Evolutionary conservation across 306 rosid species (phyloP).

Genomic region (Citrullus amarus): DNA sequence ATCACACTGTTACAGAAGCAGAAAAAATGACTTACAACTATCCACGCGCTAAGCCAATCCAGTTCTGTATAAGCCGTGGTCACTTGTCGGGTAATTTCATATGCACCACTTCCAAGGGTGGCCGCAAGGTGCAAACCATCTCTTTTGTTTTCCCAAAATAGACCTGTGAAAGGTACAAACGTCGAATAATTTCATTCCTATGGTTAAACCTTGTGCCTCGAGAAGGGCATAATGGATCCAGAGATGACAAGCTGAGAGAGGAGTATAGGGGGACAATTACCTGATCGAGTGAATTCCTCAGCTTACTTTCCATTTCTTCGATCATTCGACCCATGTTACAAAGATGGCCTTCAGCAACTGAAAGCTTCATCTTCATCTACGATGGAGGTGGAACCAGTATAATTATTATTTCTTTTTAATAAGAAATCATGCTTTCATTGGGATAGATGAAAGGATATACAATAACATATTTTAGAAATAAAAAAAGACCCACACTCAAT

Average conservation of each 20-base stretch:
- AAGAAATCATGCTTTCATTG: neutral
- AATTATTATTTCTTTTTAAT: too few species aligned
- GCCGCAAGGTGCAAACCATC: constrained; percentile 96
- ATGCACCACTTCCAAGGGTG: constrained; percentile 69
- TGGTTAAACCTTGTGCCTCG: neutral
- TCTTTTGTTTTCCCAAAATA: constrained; percentile 96
- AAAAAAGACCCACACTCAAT: too few species aligned
- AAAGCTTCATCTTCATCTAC: constrained; percentile 79
- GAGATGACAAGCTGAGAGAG: neutral
- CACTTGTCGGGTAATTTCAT: constrained; percentile 59
- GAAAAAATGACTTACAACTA: neutral
- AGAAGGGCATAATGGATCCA: too few species aligned
- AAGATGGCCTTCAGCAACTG: constrained; percentile 81
- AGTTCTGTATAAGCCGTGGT: constrained; percentile 20
- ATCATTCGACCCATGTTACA: constrained; percentile 99
- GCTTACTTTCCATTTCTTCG: constrained; percentile 97
- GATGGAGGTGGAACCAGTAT: neutral
- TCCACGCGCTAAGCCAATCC: neutral
- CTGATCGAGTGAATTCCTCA: constrained; percentile 96
- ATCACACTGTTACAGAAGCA: neutral
- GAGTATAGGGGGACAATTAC: constrained; percentile 15
- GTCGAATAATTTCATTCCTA: neutral
- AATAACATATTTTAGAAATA: too few species aligned
- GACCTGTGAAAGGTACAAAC: constrained; percentile 32
- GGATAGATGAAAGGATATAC: too few species aligned